A percentile compares a stretch with the other conserved stretches of the same genome.
phyloP scores from a whole-genome alignment of 2,329 filamentous ascomycete species.

The Pseudocercospora eumusae region DNA sequence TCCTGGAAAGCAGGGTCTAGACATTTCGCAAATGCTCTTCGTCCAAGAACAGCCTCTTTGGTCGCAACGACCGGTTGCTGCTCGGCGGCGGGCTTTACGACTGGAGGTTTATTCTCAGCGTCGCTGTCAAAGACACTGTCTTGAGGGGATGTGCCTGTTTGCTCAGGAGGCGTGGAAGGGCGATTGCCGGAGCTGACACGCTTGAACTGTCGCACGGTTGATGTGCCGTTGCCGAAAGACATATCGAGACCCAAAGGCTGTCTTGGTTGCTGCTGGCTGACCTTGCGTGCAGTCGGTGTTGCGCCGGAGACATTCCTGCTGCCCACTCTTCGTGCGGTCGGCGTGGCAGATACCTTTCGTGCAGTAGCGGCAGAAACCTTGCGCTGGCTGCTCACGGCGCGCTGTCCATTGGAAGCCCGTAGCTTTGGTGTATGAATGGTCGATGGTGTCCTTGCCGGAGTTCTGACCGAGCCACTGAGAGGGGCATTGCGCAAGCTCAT shows the following conservation, averaged over 20 bases:
- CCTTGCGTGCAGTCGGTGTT: conserved; percentile 48
- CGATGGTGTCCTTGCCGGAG: conserved; percentile 34
- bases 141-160: conserved; percentile 29
- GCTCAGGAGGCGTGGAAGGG: conserved; percentile 29
- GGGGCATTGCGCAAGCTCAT: conserved; percentile 50
- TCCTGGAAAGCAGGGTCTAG: conserved; percentile 83
- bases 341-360: conserved; percentile 36
- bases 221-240: conserved; percentile 90
- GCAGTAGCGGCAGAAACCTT: conserved; percentile 41
- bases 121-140: conserved; percentile 43
- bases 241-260: conserved; percentile 84
- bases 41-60: conserved; percentile 81
- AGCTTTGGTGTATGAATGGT: conserved; percentile 44
- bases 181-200: conserved; percentile 63
- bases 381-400: conserved; percentile 43
- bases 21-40: conserved; percentile 76
- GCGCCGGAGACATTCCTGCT: conserved; percentile 40
- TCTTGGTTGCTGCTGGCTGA: conserved; percentile 53
- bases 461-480: conserved; percentile 33
- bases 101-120: conserved; percentile 67
- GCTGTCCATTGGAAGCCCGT: conserved; percentile 36
- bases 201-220: conserved; percentile 87
- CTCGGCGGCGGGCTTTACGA: conserved; percentile 29
- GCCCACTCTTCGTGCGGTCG: conserved; percentile 37
- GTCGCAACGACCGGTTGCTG: conserved; percentile 42